Evolutionary conservation across 805 yeast species (phyloP), one percentile per base, ranked within the genome.

Genomic region (Wickerhamiella domercqiae): DNA sequence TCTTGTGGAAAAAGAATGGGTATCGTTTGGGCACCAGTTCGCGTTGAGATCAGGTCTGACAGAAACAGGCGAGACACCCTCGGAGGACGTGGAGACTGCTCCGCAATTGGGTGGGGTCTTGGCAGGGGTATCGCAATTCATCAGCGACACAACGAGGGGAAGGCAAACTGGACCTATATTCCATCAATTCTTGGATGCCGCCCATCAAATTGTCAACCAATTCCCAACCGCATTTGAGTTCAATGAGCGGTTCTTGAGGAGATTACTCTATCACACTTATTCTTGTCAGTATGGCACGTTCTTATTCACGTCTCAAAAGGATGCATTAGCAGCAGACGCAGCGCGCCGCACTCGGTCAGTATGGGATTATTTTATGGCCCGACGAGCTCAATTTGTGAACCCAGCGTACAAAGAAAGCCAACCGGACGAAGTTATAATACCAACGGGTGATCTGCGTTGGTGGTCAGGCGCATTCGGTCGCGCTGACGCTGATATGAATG

Each of bases 271-370:
- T 53, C 97, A 90, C 55, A 61, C 79, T 35, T 82, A 84, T 52
- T 81, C 96, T 1, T 84, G 97, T 49, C 97, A 90, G 55, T 90
- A 84, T 57, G 97, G 97, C 3, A 75, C 94, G 1, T 90, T 90
- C 49, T 55, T 90, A 37, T 74, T 71, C 47, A 78, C 90, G 51
- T 67, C 70, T 32, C 95, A 90, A 52, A 55, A 57, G 35, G 93
- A 82, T 41, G 59, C 74, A 38, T 49, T 60, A 5, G 59, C 58
- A n/a, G 57, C 63, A 20, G 54, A 64, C 7, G 56, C 72, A 2
- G 53, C 49, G 5, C 47, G 56, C 2, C 61, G 65, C 9, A 79
- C 95, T 0, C 66, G 80, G 24, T 74, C 87, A 11, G 94, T 79
- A 1, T 86, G 97, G 97, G 94, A 86, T 56, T 86, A 90, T 53